These are phyloP conservation scores for Coffea eugenioides DNA, from an alignment of 257 asterid species.

Conservation along the genomic window DNA sequence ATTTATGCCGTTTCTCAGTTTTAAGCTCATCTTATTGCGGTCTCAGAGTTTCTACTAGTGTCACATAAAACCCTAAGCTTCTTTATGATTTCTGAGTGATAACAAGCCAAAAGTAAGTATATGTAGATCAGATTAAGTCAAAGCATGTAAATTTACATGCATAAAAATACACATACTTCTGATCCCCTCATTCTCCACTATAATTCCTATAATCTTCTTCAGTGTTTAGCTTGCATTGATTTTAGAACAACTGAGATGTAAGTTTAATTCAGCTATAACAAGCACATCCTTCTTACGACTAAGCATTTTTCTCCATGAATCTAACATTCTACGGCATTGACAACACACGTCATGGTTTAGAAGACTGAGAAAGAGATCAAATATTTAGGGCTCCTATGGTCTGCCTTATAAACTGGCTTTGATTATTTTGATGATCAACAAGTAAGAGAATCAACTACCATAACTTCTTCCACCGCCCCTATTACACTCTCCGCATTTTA, in stretches of 20 bases:
- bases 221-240: background rate
- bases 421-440: background rate
- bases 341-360: background rate
- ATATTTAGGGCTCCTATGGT: background rate
- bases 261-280: background rate
- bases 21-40: background rate
- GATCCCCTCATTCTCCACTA: background rate
- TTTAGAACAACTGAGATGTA: background rate
- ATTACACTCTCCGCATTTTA: no score
- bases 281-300: background rate
- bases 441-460: no score
- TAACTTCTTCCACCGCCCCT: no score
- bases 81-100: background rate
- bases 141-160: background rate
- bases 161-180: background rate
- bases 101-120: background rate
- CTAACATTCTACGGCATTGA: background rate
- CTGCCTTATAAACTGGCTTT: background rate
- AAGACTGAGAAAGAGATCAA: background rate
- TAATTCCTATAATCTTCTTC: background rate
- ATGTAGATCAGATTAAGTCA: no score
- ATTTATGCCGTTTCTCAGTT: background rate
- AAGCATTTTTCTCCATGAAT: background rate
- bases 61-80: background rate
- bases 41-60: background rate